Percentiles rank a stretch among this genome's conserved stretches.
phyloP scores from a whole-genome alignment of 1,139 yeast species.

The Candida sp. region DNA sequence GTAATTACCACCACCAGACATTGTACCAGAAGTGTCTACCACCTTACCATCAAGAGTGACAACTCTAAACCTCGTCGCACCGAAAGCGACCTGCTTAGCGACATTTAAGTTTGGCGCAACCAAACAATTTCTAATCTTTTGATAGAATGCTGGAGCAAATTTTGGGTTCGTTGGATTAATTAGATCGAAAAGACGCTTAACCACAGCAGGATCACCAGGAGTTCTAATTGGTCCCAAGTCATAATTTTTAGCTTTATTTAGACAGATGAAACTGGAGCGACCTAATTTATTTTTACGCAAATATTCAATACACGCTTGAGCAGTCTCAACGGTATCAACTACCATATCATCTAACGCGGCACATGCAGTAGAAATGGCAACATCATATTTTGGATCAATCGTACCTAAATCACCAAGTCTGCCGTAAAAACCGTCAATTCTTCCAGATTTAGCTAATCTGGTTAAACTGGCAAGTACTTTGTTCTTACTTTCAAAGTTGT shows the following conservation, averaged over 20 bases:
- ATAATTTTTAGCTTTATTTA: slow-evolving; percentile 69
- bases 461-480: slow-evolving; percentile 69
- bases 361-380: slow-evolving; percentile 94
- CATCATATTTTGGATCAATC: slow-evolving; percentile 84
- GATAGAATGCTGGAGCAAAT: slow-evolving; percentile 86
- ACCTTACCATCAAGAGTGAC: slow-evolving; percentile 92
- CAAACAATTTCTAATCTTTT: slow-evolving; percentile 80
- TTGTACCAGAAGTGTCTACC: slow-evolving; percentile 94
- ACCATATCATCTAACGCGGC: slow-evolving; percentile 91
- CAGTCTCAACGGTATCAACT: slow-evolving; percentile 91
- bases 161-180: slow-evolving; percentile 62
- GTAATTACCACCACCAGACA: slow-evolving; percentile 92
- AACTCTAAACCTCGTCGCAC: slow-evolving; percentile 75
- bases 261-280: slow-evolving; percentile 81
- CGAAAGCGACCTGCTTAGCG: slow-evolving; percentile 89
- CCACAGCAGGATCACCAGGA: slow-evolving; percentile 63
- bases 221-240: slow-evolving; percentile 61
- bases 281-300: slow-evolving; percentile 84
- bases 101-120: slow-evolving; percentile 78
- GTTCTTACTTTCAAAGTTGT: slow-evolving; percentile 63
- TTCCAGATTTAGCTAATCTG: slow-evolving; percentile 73
- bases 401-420: slow-evolving; percentile 88
- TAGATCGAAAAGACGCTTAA: slow-evolving; percentile 82
- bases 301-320: slow-evolving; percentile 87
- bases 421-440: slow-evolving; percentile 85